Evolutionary conservation across 192 early-diverging fungal species (phyloP).

Genomic region (Chytriomyces sp.): DNA sequence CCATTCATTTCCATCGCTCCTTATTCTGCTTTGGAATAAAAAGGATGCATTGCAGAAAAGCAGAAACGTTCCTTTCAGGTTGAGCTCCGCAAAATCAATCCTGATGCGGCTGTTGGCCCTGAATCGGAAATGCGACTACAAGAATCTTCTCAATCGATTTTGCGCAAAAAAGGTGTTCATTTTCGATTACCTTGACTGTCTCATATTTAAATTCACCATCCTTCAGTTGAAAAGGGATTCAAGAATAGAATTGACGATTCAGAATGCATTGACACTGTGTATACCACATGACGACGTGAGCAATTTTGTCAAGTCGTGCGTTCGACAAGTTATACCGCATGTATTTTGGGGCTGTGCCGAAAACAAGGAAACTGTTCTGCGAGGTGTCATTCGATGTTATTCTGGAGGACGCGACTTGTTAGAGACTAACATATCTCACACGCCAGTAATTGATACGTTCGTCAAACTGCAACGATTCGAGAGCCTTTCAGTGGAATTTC

Average conservation of each 20-base stretch:
- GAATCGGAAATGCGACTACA: constrained; percentile 41
- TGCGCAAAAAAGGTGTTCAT: constrained; percentile 31
- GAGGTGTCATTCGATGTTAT: constrained; percentile 44
- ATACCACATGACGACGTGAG: constrained; percentile 20
- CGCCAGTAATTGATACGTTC: constrained; percentile 57
- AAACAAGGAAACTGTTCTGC: constrained; percentile 60
- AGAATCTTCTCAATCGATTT: constrained; percentile 33
- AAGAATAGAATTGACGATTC: background rate
- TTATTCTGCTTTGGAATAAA: no score
- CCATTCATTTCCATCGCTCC: background rate
- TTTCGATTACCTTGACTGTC: background rate
- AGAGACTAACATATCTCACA: background rate
- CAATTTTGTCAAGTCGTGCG: constrained; percentile 28
- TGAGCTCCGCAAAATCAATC: constrained; percentile 29
- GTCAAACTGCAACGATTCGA: constrained; percentile 67
- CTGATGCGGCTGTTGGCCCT: constrained; percentile 27
- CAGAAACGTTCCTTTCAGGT: constrained; percentile 28
- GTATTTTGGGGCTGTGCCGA: constrained; percentile 64
- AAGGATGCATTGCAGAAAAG: background rate
- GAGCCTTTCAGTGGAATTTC: constrained; percentile 59
- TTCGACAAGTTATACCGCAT: constrained; percentile 62
- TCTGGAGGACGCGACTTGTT: background rate
- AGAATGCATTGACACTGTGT: constrained; percentile 10
- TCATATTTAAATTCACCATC: background rate
- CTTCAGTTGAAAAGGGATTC: background rate